phyloP scores from a whole-genome alignment of 2,329 filamentous ascomycete genomes.

The Hypoxylon sp. region DNA sequence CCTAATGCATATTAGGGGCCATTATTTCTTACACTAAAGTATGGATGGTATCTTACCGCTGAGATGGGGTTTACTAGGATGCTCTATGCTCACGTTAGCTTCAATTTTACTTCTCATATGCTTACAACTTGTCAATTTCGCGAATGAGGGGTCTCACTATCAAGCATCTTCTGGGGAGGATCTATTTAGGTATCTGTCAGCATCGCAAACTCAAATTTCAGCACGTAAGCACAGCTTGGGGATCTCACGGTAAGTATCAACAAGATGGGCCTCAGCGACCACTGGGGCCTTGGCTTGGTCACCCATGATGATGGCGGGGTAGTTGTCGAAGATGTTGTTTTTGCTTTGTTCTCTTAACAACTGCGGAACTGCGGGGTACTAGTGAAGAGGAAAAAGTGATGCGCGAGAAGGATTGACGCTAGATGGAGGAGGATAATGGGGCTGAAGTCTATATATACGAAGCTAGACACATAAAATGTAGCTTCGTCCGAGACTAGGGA shows the following conservation, averaged over 20 bases:
- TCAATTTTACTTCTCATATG: slow-evolving; percentile 8
- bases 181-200: slow-evolving; percentile 60
- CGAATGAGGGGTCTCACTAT: slow-evolving; percentile 65
- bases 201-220: slow-evolving; percentile 22
- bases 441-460: slow-evolving; percentile 27
- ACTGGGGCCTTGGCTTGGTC: slow-evolving; percentile 68
- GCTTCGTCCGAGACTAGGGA: slow-evolving; percentile 22
- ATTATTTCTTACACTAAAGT: background rate
- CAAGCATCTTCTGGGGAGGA: slow-evolving; percentile 76
- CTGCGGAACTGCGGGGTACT: slow-evolving; percentile 40
- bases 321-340: slow-evolving; percentile 20
- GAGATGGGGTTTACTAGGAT: slow-evolving; percentile 78
- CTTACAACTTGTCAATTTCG: slow-evolving; percentile 1
- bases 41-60: slow-evolving; percentile 64
- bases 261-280: slow-evolving; percentile 81
- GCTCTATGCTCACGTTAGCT: slow-evolving; percentile 65
- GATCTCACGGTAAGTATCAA: slow-evolving; percentile 78
- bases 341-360: slow-evolving; percentile 35
- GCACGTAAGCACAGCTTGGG: slow-evolving; percentile 10
- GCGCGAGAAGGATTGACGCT: slow-evolving; percentile 34
- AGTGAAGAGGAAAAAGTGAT: slow-evolving; percentile 18
- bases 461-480: slow-evolving; percentile 16
- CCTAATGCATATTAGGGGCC: slow-evolving; percentile 59
- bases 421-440: slow-evolving; percentile 15
- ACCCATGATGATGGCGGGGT: slow-evolving; percentile 63